Base-by-base conservation (phyloP, 1,284 basidiomycete genomes). In the Ustilago loliicola region DNA sequence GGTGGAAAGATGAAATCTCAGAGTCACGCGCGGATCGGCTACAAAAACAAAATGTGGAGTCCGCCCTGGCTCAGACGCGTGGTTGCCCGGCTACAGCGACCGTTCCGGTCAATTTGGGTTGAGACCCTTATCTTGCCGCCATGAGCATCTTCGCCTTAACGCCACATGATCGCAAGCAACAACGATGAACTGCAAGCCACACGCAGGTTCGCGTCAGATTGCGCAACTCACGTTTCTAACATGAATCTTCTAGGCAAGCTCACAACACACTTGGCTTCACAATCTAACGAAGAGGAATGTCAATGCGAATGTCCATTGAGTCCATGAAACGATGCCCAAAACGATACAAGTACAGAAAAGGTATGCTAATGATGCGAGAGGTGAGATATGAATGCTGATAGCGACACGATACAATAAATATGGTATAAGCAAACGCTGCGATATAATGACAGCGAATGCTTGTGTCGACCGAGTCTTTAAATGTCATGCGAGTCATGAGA, bases 301-400 rank as follows among this genome's bases (percentile, higher is more conserved):
- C 17, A 45, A 30, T 30, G 30, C 30, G 9, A 50, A 60, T 54
- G 48, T 45, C n/a, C 40, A 45, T 70, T 21, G 36, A 60, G 32
- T 66, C 56, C 70, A 60, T 72, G 36, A 63, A 45, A 32, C 36
- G 29, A 63, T 72, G 70, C 70, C 64, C 60, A 45, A 19, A 51
- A 23, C 19, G 64, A 60, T 72, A 72, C 61, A 66, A 66, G 19
- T 72, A 67, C 70, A 72, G 30, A 27, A 29, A 5, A 38, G 21
- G 9, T 21, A 64, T 70, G 61, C 52, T 70, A n/a, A 42, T 52
- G 36, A 27, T 51, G 38, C 38, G 17, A 51, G 34, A 47, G 36
- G 38, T 34, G 34, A 36, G 52, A 47, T 32, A n/a, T 50, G 32
- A 63, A 51, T 54, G 47, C 38, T 65, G 23, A 32, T 1, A 48